Conservation (phyloP, 2,329 filamentous ascomycete genomes). For the Colletotrichum chrysophilum region DNA sequence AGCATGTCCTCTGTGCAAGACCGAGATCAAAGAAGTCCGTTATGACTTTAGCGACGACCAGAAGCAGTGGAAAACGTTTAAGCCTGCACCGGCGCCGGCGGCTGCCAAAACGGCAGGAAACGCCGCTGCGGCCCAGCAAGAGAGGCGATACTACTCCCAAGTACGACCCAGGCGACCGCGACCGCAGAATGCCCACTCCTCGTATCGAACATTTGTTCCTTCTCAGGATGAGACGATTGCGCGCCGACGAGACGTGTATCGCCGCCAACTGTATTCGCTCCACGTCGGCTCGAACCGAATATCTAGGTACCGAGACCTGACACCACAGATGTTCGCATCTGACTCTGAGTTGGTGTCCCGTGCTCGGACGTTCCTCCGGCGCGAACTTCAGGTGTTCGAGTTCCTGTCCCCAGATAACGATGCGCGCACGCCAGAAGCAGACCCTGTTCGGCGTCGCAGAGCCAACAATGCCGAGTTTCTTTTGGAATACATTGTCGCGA, state of each 20-base stretch:
- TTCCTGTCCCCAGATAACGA: slow-evolving; percentile 58
- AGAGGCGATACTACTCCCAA: neutral
- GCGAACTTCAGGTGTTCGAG: slow-evolving; percentile 83
- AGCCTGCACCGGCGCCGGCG: slow-evolving; percentile 20
- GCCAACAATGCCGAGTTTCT: slow-evolving; percentile 81
- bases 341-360: slow-evolving; percentile 75
- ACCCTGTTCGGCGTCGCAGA: slow-evolving; percentile 29
- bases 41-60: slow-evolving; percentile 53
- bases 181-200: slow-evolving; percentile 21
- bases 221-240: slow-evolving; percentile 44
- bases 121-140: neutral
- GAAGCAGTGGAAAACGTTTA: slow-evolving; percentile 61
- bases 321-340: slow-evolving; percentile 66
- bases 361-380: slow-evolving; percentile 80
- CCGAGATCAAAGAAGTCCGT: slow-evolving; percentile 60
- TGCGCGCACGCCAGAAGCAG: neutral
- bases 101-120: neutral
- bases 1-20: slow-evolving; percentile 81
- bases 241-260: slow-evolving; percentile 76
- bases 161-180: slow-evolving; percentile 7
- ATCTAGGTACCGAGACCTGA: slow-evolving; percentile 79
- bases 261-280: slow-evolving; percentile 73
- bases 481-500: slow-evolving; percentile 83
- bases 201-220: slow-evolving; percentile 22
- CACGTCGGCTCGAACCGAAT: slow-evolving; percentile 82